Evolutionary conservation across 768 basidiomycete species (phyloP), one percentile per base, ranked within the genome.

Genomic region (Suillus brevipes): DNA sequence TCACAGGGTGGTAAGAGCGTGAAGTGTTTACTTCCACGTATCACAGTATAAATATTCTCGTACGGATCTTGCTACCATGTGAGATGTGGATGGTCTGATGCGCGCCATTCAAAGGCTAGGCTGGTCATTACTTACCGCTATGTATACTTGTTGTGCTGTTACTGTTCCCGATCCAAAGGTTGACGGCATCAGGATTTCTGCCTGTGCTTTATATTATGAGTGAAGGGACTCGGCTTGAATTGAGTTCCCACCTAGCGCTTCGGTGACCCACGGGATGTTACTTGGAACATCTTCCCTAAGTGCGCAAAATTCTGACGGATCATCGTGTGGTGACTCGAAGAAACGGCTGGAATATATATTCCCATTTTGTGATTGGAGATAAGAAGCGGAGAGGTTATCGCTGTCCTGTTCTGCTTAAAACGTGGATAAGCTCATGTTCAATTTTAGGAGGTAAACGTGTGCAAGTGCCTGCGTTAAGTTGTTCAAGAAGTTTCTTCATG

Each of bases 361-460:
- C 10, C 95, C 95, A 73, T 97, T 94, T 75, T 97, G 95, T 5
- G 91, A 92, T 74, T 97, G 95, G 4, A 97, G 81, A 74, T 97
- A 97, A 67, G 81, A 77, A 18, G 90, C 82, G 50, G 83, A 0
- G 56, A 61, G 38, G 78, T 71, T 63, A 42, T 64, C 65, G 62
- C 38, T 52, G 16, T 28, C 40, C 3, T 38, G 42, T 34, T 53
- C 62, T 63, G 36, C 40, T 56, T 34, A 25, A 25, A 68, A 52
- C 59, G 1, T 61, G 43, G 31, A 45, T 52, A 25, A 53, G 34
- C 52, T 59, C 34, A 28, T 37, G 13, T 36, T 62, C 43, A 60
- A 14, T 40, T 56, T 49, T 20, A 50, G 34, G 50, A 23, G 16
- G 49, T 55, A 47, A 37, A 57, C 28, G 47, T 36, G 64, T 49